These are phyloP conservation scores for Fraxinus angustifolia DNA, from an alignment of 305 asterid species.

Conservation along the genomic window DNA sequence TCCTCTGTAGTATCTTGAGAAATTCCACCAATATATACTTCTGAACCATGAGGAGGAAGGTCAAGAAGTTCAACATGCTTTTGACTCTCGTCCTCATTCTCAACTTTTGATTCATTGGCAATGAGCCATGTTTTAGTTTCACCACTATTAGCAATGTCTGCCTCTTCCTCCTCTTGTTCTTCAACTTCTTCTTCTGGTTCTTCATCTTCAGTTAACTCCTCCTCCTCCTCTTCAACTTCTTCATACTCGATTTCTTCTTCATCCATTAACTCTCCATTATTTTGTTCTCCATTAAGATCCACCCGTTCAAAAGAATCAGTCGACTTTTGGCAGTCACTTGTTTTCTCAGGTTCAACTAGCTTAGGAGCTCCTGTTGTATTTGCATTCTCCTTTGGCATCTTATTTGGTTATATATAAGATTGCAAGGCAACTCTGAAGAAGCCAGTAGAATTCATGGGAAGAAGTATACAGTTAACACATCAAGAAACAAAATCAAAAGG, in stretches of 20 bases:
- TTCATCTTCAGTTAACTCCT: slow-evolving; percentile 29
- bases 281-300: slow-evolving; percentile 36
- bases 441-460: slow-evolving; percentile 33
- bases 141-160: slow-evolving; percentile 8
- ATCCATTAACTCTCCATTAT: slow-evolving; percentile 30
- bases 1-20: slow-evolving; percentile 43
- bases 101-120: slow-evolving; percentile 25
- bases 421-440: slow-evolving; percentile 43
- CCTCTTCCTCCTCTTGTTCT: slow-evolving; percentile 28
- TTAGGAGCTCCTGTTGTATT: slow-evolving; percentile 20
- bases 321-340: slow-evolving; percentile 19
- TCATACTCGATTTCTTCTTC: slow-evolving; percentile 45
- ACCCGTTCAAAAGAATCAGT: slow-evolving; percentile 32
- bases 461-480: neutral
- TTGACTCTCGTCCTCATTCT: slow-evolving; percentile 27
- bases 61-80: slow-evolving; percentile 48
- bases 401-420: slow-evolving; percentile 35
- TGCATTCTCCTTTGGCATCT: slow-evolving; percentile 49
- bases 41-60: slow-evolving; percentile 57
- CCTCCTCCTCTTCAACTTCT: slow-evolving; percentile 41
- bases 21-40: slow-evolving; percentile 47
- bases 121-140: slow-evolving; percentile 12
- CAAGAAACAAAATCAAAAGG: neutral
- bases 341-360: slow-evolving; percentile 32
- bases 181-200: slow-evolving; percentile 31